These are phyloP conservation scores for Barnettozyma sp. DNA, from an alignment of 805 yeast genomes.

Conservation along the genomic window DNA sequence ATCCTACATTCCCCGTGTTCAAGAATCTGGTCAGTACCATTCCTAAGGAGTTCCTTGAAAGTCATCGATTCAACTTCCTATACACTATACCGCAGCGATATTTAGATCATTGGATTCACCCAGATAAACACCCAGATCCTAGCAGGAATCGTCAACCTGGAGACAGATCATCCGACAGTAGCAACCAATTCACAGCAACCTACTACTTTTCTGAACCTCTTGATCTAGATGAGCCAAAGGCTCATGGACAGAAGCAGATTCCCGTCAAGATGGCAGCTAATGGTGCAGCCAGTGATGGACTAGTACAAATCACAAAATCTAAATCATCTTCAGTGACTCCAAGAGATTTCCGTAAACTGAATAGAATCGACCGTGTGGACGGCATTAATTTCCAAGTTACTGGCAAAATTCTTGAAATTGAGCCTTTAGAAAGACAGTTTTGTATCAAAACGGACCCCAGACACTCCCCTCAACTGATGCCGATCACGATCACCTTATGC, in stretches of 20 bases:
- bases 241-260: too few relatives aligned
- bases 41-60: slow-evolving; percentile 6
- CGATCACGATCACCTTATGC: slow-evolving; percentile 7
- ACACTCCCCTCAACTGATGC: slow-evolving; percentile 11
- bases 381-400: slow-evolving; percentile 13
- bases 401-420: slow-evolving; percentile 16
- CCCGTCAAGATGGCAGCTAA: neutral
- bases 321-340: neutral
- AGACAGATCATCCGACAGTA: neutral
- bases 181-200: neutral
- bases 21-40: slow-evolving; percentile 3
- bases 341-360: slow-evolving; percentile 9
- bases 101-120: slow-evolving; percentile 3
- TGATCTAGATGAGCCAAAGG: neutral
- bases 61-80: neutral
- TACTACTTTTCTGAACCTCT: neutral
- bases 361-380: slow-evolving; percentile 16
- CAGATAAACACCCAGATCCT: neutral
- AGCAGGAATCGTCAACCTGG: too few relatives aligned
- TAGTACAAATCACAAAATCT: too few relatives aligned
- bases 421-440: slow-evolving; percentile 14
- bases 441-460: slow-evolving; percentile 10
- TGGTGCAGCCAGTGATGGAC: too few relatives aligned
- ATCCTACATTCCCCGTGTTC: slow-evolving; percentile 2
- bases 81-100: slow-evolving; percentile 4